Evolutionary conservation across 495 filamentous ascomycete species (phyloP).

Genomic region (Penicillium simplicissimum): DNA sequence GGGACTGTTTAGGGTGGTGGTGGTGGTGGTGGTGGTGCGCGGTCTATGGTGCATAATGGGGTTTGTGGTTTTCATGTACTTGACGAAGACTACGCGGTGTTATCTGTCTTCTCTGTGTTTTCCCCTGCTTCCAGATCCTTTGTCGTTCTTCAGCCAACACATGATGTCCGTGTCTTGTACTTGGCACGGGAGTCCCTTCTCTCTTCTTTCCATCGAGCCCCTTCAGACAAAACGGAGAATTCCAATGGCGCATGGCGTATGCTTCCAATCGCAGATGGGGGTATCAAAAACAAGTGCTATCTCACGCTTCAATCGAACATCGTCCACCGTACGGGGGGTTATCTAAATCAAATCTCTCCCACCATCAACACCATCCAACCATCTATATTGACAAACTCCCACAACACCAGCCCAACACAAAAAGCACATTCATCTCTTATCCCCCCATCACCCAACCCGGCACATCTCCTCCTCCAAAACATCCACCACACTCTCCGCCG

Average conservation of each 20-base stretch:
- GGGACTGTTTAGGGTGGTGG: slow-evolving; percentile 57
- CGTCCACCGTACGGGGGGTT: background rate
- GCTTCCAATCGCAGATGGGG: slow-evolving; percentile 9
- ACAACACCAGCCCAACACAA: too few relatives aligned
- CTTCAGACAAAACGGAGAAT: slow-evolving; percentile 13
- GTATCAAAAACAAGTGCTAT: background rate
- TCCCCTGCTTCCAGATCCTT: slow-evolving; percentile 4
- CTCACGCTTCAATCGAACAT: background rate
- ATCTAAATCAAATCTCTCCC: background rate
- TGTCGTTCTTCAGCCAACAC: slow-evolving; percentile 16
- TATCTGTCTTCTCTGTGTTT: slow-evolving; percentile 2
- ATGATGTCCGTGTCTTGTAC: slow-evolving; percentile 1
- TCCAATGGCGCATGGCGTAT: slow-evolving; percentile 5
- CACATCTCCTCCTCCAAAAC: slow-evolving; percentile 48
- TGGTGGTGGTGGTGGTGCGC: too few relatives aligned
- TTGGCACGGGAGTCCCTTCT: too few relatives aligned
- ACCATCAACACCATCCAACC: background rate
- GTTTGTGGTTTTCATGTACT: background rate
- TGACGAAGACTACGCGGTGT: slow-evolving; percentile 11
- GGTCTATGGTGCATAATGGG: background rate
- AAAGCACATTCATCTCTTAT: background rate
- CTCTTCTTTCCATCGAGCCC: background rate
- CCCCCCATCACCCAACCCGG: background rate
- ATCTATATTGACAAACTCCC: background rate
- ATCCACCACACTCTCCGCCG: slow-evolving; percentile 51